phyloP scores from a whole-genome alignment of 768 basidiomycete species.

The Sarcomyxa edulis region DNA sequence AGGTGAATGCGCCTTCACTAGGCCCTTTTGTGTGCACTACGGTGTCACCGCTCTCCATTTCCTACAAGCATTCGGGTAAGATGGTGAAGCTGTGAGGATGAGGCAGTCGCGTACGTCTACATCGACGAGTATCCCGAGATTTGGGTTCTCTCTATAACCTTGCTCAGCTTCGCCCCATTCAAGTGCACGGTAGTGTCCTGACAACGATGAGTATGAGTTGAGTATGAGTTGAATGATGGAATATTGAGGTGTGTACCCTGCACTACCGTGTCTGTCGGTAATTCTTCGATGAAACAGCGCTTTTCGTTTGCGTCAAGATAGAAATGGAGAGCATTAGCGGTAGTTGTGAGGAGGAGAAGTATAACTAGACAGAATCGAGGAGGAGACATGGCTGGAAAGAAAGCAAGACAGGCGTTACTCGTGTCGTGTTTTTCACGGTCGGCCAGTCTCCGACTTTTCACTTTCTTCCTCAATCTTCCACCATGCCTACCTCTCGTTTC shows the following conservation, averaged over 20 bases:
- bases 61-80: too few relatives aligned
- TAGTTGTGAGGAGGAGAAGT: constrained; percentile 34
- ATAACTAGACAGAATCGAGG: constrained; percentile 5
- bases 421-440: too few relatives aligned
- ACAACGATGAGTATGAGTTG: constrained; percentile 5
- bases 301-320: constrained; percentile 94
- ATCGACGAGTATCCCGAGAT: constrained; percentile 85
- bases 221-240: not conserved
- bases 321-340: constrained; percentile 83
- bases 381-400: too few relatives aligned
- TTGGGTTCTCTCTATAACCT: constrained; percentile 62
- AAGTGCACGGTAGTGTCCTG: constrained; percentile 89
- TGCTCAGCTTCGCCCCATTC: constrained; percentile 82
- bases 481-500: constrained; percentile 54
- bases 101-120: constrained; percentile 63
- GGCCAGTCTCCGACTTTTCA: too few relatives aligned
- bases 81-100: constrained; percentile 1
- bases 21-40: constrained; percentile 92
- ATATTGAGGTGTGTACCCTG: constrained; percentile 54
- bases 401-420: too few relatives aligned
- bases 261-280: constrained; percentile 92
- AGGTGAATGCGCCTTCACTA: constrained; percentile 88
- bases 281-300: constrained; percentile 93
- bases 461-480: too few relatives aligned
- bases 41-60: constrained; percentile 73